Conservation (phyloP, 306 rosid species). For the Fagus crenata region DNA sequence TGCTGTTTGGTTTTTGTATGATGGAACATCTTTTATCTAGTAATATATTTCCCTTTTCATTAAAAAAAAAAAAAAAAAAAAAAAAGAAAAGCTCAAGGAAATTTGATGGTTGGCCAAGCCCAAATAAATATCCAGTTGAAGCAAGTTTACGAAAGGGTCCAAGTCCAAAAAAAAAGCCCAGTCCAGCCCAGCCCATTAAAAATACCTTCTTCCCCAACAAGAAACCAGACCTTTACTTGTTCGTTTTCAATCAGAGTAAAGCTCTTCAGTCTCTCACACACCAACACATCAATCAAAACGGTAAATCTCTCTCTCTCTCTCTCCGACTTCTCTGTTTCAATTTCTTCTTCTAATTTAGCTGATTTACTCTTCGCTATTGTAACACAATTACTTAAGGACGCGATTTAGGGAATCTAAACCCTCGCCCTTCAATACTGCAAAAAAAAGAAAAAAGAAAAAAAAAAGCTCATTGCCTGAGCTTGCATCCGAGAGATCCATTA, state of each 20-base stretch:
- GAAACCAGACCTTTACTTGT: not conserved
- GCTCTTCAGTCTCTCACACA: not conserved
- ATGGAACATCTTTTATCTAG: no score
- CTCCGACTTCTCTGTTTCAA: not conserved
- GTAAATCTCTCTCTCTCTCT: not conserved
- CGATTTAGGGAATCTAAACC: no score
- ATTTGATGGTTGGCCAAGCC: no score
- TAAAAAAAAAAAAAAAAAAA: no score
- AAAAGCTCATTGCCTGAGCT: not conserved
- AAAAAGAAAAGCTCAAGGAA: no score
- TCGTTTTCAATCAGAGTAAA: not conserved
- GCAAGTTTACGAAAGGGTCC: not conserved
- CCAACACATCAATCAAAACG: not conserved
- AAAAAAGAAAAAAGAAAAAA: not conserved
- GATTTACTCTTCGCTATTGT: no score
- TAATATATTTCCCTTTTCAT: no score
- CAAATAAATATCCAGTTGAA: not conserved
- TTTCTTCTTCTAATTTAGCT: no score
- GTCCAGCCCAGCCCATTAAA: no score
- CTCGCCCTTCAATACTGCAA: no score
- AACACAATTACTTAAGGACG: no score
- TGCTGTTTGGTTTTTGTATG: no score
- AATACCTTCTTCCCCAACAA: constrained; percentile 12
- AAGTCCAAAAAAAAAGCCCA: not conserved
- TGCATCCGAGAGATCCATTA: not conserved